Base-by-base conservation (phyloP, 1,139 yeast species). In the Hyphopichia burtonii region DNA sequence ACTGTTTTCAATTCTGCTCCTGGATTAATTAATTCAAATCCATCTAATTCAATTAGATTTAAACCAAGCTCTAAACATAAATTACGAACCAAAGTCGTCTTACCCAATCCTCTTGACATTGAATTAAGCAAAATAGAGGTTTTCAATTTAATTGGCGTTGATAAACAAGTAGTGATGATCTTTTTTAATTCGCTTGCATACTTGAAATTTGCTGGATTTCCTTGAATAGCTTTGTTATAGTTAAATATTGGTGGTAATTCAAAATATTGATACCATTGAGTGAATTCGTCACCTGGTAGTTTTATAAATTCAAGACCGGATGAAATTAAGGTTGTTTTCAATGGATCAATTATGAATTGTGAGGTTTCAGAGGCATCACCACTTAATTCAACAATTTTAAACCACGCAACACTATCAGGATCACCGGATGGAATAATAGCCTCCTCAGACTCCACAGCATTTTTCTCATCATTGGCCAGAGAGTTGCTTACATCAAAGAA, bases 321-420 rank as follows among this genome's bases (percentile, higher is more conserved):
- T 47, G 86, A 88, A 2, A 81, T 77, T 76, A 86, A 76, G 39
- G 83, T 69, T 0, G 94, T 86, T 45, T 74, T 75, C 2, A 66
- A 52, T 0, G 94, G 82, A 57, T 85, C 89, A 37, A 88, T 75
- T 0, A 82, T 56, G 49, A 66, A 84, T 51, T 84, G 89, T 2
- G 60, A 58, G 0, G 71, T 62, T 2, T 59, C 58, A 3, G n/a
- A 4, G 28, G 44, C 51, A 19, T 59, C 67, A 0, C 76, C 74
- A 17, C 65, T 59, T 18, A 70, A 66, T 9, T 78, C 70, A 3
- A 63, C 62, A 20, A 82, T 75, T 51, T 79, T 80, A 61, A 90
- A 91, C 97, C 97, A 93, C 0, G 93, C 96, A 12, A 91, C 78
- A 0, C 81, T 74, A 56, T 90, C 90, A 0, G 88, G 83, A 34